These are phyloP conservation scores for Talaromyces stipitatus DNA, from an alignment of 495 filamentous ascomycete species.

Conservation along the genomic window DNA sequence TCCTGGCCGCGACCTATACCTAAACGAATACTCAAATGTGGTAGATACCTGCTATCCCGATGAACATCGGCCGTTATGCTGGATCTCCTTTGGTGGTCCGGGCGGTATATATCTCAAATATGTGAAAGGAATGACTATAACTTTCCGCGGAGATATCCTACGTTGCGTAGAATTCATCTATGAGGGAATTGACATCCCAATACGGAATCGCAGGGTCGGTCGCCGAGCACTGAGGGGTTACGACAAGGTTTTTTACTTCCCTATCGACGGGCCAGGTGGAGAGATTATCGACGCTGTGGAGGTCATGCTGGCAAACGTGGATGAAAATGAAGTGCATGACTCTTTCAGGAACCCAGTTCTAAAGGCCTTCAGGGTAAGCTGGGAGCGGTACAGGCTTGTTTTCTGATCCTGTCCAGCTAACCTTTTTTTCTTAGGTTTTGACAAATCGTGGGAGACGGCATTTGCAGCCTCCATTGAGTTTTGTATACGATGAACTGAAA, in stretches of 20 bases:
- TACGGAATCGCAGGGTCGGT: background rate
- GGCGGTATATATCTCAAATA: background rate
- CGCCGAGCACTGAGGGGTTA: background rate
- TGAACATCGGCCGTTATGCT: background rate
- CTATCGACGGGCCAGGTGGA: background rate
- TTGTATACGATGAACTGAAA: background rate
- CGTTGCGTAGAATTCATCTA: background rate
- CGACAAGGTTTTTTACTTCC: background rate
- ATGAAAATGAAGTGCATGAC: background rate
- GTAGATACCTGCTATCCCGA: background rate
- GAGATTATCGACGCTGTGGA: background rate
- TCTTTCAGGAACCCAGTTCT: background rate
- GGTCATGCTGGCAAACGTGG: background rate
- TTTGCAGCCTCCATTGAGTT: background rate
- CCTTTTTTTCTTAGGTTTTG: no score
- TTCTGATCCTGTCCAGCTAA: background rate
- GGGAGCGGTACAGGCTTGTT: no score
- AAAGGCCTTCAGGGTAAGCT: background rate
- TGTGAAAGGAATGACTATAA: background rate
- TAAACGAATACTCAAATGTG: background rate
- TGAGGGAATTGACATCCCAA: background rate
- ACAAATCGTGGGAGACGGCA: background rate
- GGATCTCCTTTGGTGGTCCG: background rate
- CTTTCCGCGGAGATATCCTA: background rate
- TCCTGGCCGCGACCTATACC: background rate